A percentile compares a stretch with the other conserved stretches of the same genome.
Conservation (phyloP, 768 basidiomycete genomes). For the Artomyces pyxidatus region DNA sequence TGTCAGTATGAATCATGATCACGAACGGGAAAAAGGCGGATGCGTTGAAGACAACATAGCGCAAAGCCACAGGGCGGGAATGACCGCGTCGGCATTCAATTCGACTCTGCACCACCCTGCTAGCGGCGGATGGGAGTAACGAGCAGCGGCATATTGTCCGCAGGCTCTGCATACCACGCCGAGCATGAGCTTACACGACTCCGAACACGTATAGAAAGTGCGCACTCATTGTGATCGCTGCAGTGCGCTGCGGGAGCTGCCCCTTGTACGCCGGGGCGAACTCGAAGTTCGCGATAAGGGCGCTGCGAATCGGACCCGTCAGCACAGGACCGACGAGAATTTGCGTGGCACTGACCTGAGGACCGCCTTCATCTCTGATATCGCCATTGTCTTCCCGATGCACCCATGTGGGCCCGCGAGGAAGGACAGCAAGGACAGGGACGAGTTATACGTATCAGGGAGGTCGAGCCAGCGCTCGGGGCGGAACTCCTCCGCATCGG, state of each 20-base stretch:
- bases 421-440: slow-evolving; percentile 34
- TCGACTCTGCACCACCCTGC: too few relatives aligned
- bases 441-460: slow-evolving; percentile 25
- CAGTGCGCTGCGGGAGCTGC: slow-evolving; percentile 32
- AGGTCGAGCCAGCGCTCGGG: slow-evolving; percentile 39
- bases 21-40: too few relatives aligned
- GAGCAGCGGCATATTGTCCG: slow-evolving; percentile 17
- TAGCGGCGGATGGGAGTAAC: slow-evolving; percentile 11
- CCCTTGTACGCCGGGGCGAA: slow-evolving; percentile 36
- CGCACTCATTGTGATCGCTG: slow-evolving; percentile 43
- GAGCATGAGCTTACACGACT: not conserved
- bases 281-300: slow-evolving; percentile 33
- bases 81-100: too few relatives aligned
- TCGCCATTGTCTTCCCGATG: slow-evolving; percentile 40
- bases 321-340: not conserved
- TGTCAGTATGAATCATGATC: too few relatives aligned
- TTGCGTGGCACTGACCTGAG: slow-evolving; percentile 9
- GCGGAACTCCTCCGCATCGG: slow-evolving; percentile 39
- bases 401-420: slow-evolving; percentile 37
- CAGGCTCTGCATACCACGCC: slow-evolving; percentile 11
- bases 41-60: too few relatives aligned
- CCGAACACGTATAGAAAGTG: not conserved
- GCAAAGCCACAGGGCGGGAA: too few relatives aligned
- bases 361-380: slow-evolving; percentile 41
- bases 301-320: slow-evolving; percentile 16